Base-by-base conservation (phyloP, 306 rosid genomes). In the Gynostemma pentaphyllum region DNA sequence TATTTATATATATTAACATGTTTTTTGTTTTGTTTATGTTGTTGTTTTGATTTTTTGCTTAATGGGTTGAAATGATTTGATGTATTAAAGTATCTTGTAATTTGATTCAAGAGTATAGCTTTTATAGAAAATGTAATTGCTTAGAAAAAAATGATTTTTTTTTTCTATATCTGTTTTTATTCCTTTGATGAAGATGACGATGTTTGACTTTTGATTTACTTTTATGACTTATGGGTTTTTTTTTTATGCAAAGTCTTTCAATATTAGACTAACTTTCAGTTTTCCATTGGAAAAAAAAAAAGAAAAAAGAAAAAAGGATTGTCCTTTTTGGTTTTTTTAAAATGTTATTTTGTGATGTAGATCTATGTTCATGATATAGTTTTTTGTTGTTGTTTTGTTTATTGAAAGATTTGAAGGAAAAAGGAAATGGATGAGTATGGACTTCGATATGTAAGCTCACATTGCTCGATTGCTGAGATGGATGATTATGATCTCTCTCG, bases 401-500 rank as follows among this genome's bases (percentile, higher is more conserved):
- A 11, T 45, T 4, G 28, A 45, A 44, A 15, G 27, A 13, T 16
- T 29, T 34, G 45, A 23, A 50, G 46, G 70, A 24, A 66, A 66
- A 51, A 7, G 48, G 54, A 73, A 64, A 85, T 85, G 86, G 92
- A 82, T n/a, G 83, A 75, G 41, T 26, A 53, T 15, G 92, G 92
- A 72, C 79, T 85, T 39, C 66, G 78, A 60, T 78, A 85, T 60
- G 76, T 82, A 49, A 54, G 79, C 72, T 85, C 92, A 16, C 86
- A 80, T 36, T 63, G 79, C 76, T 85, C 92, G 10, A 82, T 85
- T 23, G 36, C 83, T 45, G 92, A 85, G 66, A 78, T 85, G 79
- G 88, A 82, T 70, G 91, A 85, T 73, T 75, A 36, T 15, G 86
- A 85, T 75, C 81, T 85, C 61, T 63, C 79, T 0, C 82, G 84